Base-by-base conservation (phyloP, 495 filamentous ascomycete species). In the Hypoxylon rickii region DNA sequence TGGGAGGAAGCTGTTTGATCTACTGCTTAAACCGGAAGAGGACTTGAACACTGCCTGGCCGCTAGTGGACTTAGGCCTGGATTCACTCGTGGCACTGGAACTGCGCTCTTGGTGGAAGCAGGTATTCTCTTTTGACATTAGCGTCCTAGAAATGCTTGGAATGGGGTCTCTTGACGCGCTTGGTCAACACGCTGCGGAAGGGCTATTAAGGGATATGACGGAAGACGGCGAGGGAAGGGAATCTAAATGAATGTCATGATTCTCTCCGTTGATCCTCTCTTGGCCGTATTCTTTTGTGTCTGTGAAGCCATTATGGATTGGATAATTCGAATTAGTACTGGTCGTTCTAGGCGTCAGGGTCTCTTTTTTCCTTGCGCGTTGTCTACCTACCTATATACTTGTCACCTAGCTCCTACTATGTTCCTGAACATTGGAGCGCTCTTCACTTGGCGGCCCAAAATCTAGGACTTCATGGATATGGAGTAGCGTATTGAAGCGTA, bases 21-120 rank as follows among this genome's bases (percentile, higher is more conserved):
- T 76, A n/a, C 66, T 77, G 13, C 59, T 74, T 10, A 70, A 73
- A 8, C 61, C 72, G 7, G 61, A 71, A 6, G 73, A 75, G 2
- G 77, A 79, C 2, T 36, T 80, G 1, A 69, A 78, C 39, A 57
- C 67, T 1, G 54, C 58, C 3, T 51, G 67, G 29, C 61, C 64
- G 0, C 51, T 79, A 31, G 61, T 66, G 0, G 63, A 69, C 21
- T 47, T 71, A 4, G 68, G 71, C 2, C 62, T 81, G 20, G 79
- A 82, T 43, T 78, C 74, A 0, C 61, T 81, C 8, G 69, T 81
- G 4, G 68, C 72, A 3, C 74, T 82, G 51, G 79, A 81, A 48
- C 61, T 82, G 37, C 64, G 76, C 7, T 70, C 64, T 3, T 81
- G 78, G 77, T 75, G 71, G 69, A 66, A 62, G 47, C 67, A 65